Evolutionary conservation across 2,329 filamentous ascomycete genomes (phyloP).

Genomic region (Cladosporium oxysporum): DNA sequence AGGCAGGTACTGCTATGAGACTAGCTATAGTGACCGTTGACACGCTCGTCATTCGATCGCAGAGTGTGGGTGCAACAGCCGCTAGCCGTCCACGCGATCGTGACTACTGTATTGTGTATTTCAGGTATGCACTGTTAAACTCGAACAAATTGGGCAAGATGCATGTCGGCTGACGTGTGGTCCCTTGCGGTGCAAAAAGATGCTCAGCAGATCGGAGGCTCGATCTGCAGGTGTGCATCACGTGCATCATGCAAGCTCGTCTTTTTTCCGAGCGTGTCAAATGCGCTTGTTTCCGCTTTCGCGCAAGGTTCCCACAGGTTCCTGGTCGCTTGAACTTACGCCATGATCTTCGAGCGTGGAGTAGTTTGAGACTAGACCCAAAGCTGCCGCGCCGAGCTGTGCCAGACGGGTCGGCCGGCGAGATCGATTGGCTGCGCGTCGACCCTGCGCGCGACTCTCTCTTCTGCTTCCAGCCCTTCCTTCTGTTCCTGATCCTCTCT

Average conservation of each 20-base stretch:
- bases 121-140: not conserved
- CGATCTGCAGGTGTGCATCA: conserved; percentile 4
- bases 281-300: not conserved
- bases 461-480: not conserved
- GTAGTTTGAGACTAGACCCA: not conserved
- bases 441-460: conserved; percentile 2
- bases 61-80: not conserved
- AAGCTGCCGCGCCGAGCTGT: conserved; percentile 7
- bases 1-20: not conserved
- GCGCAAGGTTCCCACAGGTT: not conserved
- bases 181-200: not conserved
- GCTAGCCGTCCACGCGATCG: not conserved
- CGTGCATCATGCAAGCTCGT: conserved; percentile 6
- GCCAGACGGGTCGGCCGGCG: not conserved
- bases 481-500: conserved; percentile 10
- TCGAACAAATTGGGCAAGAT: not conserved
- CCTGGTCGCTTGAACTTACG: not conserved
- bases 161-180: not conserved
- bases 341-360: not conserved
- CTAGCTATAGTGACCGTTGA: not conserved
- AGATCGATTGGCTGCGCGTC: not conserved
- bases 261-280: not conserved
- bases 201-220: not conserved
- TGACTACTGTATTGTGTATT: too few relatives aligned
- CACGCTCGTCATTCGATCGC: not conserved